Percentiles rank a stretch among this genome's conserved stretches.
phyloP scores from a whole-genome alignment of 2,329 filamentous ascomycete genomes.

The Fusarium praegraminearum region DNA sequence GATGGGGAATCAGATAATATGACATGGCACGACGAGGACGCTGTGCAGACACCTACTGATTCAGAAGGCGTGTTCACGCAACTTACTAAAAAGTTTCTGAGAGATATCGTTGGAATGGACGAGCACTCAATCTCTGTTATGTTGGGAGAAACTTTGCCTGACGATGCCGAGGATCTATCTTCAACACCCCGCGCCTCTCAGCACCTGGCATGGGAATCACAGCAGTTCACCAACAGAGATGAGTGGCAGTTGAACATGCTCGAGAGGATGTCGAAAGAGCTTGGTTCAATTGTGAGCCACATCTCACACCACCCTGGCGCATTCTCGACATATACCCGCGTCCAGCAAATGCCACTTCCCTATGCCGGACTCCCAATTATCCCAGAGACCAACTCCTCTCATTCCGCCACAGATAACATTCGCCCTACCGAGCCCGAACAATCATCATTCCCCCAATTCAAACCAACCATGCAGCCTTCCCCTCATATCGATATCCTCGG shows the following conservation, averaged over 20 bases:
- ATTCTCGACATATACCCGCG: slow-evolving; percentile 81
- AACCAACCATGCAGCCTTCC: slow-evolving; percentile 59
- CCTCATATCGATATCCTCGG: slow-evolving; percentile 55
- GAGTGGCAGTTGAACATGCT: slow-evolving; percentile 83
- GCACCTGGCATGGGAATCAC: slow-evolving; percentile 46
- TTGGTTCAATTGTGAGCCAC: slow-evolving; percentile 85
- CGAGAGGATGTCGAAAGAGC: slow-evolving; percentile 85
- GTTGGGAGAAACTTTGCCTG: slow-evolving; percentile 81
- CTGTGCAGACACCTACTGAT: slow-evolving; percentile 59
- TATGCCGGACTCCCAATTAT: slow-evolving; percentile 82
- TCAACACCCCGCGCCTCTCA: slow-evolving; percentile 61
- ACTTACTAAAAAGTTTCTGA: slow-evolving; percentile 86
- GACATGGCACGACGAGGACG: slow-evolving; percentile 67
- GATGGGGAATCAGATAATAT: slow-evolving; percentile 55
- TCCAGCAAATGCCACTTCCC: slow-evolving; percentile 73
- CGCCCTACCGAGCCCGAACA: slow-evolving; percentile 42
- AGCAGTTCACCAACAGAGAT: slow-evolving; percentile 52
- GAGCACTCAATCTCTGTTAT: slow-evolving; percentile 86
- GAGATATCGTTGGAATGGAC: slow-evolving; percentile 91
- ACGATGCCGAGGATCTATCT: slow-evolving; percentile 60
- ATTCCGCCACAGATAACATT: slow-evolving; percentile 45
- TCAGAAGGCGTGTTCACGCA: slow-evolving; percentile 81
- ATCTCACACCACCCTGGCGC: slow-evolving; percentile 85
- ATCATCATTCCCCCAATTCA: slow-evolving; percentile 56
- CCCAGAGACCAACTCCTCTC: slow-evolving; percentile 61